These are phyloP conservation scores for Coriaria nepalensis DNA, from an alignment of 306 rosid species.

Conservation along the genomic window DNA sequence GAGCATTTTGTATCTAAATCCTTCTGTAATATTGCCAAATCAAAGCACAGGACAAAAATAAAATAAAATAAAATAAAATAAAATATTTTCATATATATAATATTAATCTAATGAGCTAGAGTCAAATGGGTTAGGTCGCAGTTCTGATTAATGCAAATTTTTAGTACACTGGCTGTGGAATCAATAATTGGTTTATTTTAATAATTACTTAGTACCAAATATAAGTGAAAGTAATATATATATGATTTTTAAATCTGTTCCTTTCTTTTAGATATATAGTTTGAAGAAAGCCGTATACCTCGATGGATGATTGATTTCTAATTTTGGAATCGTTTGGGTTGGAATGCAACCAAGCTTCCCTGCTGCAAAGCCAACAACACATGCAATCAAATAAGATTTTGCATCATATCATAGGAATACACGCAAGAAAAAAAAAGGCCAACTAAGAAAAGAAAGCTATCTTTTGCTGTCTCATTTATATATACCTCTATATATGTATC, in stretches of 20 bases:
- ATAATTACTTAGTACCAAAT: too few species aligned
- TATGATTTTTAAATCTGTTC: too few species aligned
- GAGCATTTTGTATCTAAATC: slow-evolving; percentile 65
- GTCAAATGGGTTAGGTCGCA: too few species aligned
- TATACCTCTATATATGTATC: too few species aligned
- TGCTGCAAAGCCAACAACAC: slow-evolving; percentile 42
- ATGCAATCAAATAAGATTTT: slow-evolving; percentile 23
- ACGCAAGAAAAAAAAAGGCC: slow-evolving; percentile 28
- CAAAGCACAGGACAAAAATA: too few species aligned
- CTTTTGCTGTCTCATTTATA: slow-evolving; percentile 15
- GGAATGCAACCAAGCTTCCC: slow-evolving; percentile 89
- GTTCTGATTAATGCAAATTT: too few species aligned
- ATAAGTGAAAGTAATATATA: too few species aligned
- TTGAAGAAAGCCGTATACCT: slow-evolving; percentile 51
- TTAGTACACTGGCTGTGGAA: too few species aligned
- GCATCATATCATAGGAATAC: slow-evolving; percentile 35
- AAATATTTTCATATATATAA: neutral
- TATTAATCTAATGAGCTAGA: too few species aligned
- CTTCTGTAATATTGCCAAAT: too few species aligned
- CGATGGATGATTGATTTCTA: slow-evolving; percentile 38
- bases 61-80: neutral
- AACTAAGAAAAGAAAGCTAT: slow-evolving; percentile 41
- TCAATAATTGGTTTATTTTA: too few species aligned
- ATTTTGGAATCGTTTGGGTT: slow-evolving; percentile 56
- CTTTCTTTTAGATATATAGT: slow-evolving; percentile 22